Conservation (phyloP, 805 yeast species). For the Saitoella complicata region DNA sequence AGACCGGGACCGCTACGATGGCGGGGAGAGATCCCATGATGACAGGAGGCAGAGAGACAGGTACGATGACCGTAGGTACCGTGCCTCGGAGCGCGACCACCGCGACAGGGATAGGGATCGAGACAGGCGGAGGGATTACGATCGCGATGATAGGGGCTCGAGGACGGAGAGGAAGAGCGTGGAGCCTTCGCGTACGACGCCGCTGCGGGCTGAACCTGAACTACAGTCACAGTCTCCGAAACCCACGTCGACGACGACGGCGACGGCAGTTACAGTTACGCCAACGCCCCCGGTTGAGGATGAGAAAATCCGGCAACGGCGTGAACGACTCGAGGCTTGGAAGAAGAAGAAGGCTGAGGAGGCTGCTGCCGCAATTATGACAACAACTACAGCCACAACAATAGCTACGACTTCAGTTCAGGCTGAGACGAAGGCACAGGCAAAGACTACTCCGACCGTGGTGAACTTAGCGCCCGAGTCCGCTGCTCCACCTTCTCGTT, state of each 20-base stretch:
- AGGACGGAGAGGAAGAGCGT: background rate
- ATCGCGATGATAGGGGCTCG: background rate
- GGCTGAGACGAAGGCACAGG: constrained; percentile 1
- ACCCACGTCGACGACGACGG: constrained; percentile 1
- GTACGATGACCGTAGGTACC: constrained; percentile 10
- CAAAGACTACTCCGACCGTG: too few relatives aligned
- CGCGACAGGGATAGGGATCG: background rate
- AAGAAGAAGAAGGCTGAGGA: constrained; percentile 34
- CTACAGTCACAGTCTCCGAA: constrained; percentile 1
- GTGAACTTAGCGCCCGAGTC: too few relatives aligned
- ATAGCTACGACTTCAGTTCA: constrained; percentile 7
- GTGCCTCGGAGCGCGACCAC: background rate
- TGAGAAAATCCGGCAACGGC: constrained; percentile 27
- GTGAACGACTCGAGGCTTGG: constrained; percentile 44
- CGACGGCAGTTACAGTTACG: constrained; percentile 1
- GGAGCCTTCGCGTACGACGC: background rate
- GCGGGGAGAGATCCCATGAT: constrained; percentile 3
- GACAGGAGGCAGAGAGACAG: constrained; percentile 4
- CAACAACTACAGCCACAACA: constrained; percentile 6
- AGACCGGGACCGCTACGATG: constrained; percentile 7
- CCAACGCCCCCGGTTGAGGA: constrained; percentile 19
- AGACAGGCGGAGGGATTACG: constrained; percentile 6
- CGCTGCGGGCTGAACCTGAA: background rate
- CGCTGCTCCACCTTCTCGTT: too few relatives aligned
- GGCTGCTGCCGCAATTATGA: constrained; percentile 14